Conservation (phyloP, 2,329 filamentous ascomycete species). For the Xylariaceae sp. region DNA sequence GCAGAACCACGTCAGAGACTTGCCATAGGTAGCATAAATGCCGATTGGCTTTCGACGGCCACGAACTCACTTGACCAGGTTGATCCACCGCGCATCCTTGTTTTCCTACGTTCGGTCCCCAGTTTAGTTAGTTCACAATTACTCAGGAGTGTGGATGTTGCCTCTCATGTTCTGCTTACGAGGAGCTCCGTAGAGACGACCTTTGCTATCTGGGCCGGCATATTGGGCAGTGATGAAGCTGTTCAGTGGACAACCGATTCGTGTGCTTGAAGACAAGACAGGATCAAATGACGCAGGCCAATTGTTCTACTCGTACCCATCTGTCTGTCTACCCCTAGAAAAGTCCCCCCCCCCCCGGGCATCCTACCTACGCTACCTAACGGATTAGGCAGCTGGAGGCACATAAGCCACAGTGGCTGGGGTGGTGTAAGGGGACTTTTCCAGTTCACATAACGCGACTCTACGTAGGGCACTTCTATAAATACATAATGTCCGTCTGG, state of each 20-base stretch:
- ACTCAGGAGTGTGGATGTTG: background rate
- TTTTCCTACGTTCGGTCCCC: constrained; percentile 23
- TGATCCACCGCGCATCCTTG: constrained; percentile 32
- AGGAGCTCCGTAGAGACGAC: constrained; percentile 29
- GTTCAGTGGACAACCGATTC: background rate
- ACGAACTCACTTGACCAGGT: constrained; percentile 28
- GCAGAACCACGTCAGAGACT: background rate
- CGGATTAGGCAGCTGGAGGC: background rate
- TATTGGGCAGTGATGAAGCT: constrained; percentile 7
- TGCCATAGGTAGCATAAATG: background rate
- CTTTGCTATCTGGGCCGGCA: constrained; percentile 22
- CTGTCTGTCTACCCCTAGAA: too few species aligned
- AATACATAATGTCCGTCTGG: background rate
- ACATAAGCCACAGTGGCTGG: background rate
- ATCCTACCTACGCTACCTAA: background rate
- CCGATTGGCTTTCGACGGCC: background rate
- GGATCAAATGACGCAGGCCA: background rate
- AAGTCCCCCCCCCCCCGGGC: too few species aligned
- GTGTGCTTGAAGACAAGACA: background rate
- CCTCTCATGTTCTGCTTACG: constrained; percentile 18
- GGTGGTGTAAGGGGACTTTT: background rate
- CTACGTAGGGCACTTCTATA: background rate
- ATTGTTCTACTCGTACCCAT: background rate
- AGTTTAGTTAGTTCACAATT: background rate
- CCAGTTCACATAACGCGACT: background rate